Evolutionary conservation across 176 grass and related monocot genomes (phyloP).

Genomic region (Eragrostis curvula): DNA sequence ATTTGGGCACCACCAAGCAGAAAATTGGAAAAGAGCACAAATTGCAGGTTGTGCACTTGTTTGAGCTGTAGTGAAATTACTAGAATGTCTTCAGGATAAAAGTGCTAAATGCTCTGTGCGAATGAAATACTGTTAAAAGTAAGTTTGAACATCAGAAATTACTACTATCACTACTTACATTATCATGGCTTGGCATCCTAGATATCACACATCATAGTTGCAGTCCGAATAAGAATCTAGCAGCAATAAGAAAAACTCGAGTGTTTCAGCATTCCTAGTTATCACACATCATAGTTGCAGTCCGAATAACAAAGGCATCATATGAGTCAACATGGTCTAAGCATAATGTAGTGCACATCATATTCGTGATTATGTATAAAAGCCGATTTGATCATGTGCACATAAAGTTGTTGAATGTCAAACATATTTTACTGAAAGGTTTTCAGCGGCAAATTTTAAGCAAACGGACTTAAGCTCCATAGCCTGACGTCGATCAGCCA

Average conservation of each 20-base stretch:
- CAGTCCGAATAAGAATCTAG: too few species aligned
- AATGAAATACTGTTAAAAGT: not conserved
- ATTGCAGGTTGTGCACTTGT: too few species aligned
- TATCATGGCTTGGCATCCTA: not conserved
- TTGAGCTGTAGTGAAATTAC: not conserved
- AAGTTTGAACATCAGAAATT: not conserved
- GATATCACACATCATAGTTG: too few species aligned
- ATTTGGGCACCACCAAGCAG: slow-evolving; percentile 33
- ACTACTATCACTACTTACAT: too few species aligned
- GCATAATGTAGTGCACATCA: not conserved
- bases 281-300: not conserved
- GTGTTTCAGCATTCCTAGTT: not conserved
- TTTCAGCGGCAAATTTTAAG: slow-evolving; percentile 92
- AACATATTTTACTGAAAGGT: slow-evolving; percentile 77
- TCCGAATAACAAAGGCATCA: not conserved
- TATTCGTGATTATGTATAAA: not conserved
- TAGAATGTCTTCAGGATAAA: not conserved
- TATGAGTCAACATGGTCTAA: not conserved
- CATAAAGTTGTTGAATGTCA: not conserved
- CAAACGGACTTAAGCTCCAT: slow-evolving; percentile 90
- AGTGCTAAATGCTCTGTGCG: not conserved
- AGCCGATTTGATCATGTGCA: not conserved
- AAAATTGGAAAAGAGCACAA: not conserved
- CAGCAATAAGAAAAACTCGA: not conserved
- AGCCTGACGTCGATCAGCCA: slow-evolving; percentile 83